A percentile compares a stretch with the other conserved stretches of the same genome.
These are phyloP conservation scores for Alternaria sp. DNA, from an alignment of 2,329 filamentous ascomycete species.

Conservation along the genomic window DNA sequence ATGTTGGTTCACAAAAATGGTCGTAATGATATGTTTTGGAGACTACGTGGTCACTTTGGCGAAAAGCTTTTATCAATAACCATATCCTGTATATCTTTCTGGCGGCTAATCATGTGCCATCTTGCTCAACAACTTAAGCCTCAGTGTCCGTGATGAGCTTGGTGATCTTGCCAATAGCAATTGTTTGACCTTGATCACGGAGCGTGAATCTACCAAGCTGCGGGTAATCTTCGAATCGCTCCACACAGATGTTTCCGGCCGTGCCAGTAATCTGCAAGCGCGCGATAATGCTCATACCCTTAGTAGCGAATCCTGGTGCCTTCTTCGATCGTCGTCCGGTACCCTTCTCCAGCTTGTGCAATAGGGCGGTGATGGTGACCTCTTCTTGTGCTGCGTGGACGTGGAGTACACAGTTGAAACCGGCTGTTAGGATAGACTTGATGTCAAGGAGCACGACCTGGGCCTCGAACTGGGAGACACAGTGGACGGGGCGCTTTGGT, in stretches of 20 bases:
- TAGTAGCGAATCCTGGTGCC: conserved; percentile 87
- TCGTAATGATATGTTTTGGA: too few relatives aligned
- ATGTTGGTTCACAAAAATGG: too few relatives aligned
- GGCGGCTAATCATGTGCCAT: not conserved
- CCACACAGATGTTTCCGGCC: conserved; percentile 87
- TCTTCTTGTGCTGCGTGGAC: conserved; percentile 98
- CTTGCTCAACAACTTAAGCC: conserved; percentile 19
- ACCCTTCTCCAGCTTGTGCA: conserved; percentile 96
- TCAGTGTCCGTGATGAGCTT: conserved; percentile 70
- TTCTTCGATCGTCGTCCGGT: conserved; percentile 93
- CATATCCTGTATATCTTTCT: not conserved
- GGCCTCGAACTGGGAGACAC: conserved; percentile 87
- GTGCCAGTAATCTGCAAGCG: conserved; percentile 86
- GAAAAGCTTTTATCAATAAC: not conserved
- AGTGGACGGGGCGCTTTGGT: conserved; percentile 91
- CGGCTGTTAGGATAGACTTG: conserved; percentile 90
- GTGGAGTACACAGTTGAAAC: conserved; percentile 97
- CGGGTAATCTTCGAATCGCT: conserved; percentile 94
- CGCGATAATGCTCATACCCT: conserved; percentile 87
- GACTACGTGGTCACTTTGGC: not conserved
- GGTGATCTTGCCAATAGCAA: conserved; percentile 99
- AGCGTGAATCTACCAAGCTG: conserved; percentile 61
- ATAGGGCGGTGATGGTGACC: conserved; percentile 84
- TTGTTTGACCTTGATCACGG: conserved; percentile 84
- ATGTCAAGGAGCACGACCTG: conserved; percentile 95